These are phyloP conservation scores for Pseudopyricularia javanii DNA, from an alignment of 2,329 filamentous ascomycete species.

Conservation along the genomic window DNA sequence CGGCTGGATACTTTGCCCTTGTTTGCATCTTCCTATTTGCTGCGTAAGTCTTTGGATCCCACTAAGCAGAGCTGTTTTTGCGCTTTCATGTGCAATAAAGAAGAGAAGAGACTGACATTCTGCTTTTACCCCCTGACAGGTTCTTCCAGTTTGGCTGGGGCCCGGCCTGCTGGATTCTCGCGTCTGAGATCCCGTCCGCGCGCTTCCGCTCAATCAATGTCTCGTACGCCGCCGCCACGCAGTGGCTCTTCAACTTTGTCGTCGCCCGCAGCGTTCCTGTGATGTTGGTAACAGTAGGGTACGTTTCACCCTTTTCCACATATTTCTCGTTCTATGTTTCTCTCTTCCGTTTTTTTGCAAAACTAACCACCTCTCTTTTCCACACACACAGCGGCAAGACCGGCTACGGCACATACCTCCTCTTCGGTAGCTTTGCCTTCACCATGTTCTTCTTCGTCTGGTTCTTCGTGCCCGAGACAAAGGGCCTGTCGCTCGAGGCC, in stretches of 20 bases:
- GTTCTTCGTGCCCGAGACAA: slow-evolving; percentile 54
- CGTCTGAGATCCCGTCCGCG: slow-evolving; percentile 48
- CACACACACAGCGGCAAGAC: slow-evolving; percentile 5
- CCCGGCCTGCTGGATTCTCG: slow-evolving; percentile 47
- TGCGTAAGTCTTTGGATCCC: slow-evolving; percentile 6
- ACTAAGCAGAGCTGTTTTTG: too few species aligned
- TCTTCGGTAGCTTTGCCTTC: slow-evolving; percentile 53
- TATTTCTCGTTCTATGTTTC: neutral
- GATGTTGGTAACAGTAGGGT: slow-evolving; percentile 35
- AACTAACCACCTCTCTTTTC: neutral
- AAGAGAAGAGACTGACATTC: neutral
- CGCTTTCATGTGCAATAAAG: neutral
- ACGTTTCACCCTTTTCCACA: neutral
- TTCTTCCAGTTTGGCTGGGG: slow-evolving; percentile 52
- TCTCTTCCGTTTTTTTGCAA: neutral
- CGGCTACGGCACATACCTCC: slow-evolving; percentile 41
- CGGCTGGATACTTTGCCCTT: slow-evolving; percentile 51
- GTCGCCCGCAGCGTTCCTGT: slow-evolving; percentile 50
- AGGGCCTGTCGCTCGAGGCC: slow-evolving; percentile 28
- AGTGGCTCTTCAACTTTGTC: slow-evolving; percentile 61
- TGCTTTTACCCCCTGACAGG: slow-evolving; percentile 1
- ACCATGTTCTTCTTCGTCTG: slow-evolving; percentile 50
- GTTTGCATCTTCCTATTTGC: slow-evolving; percentile 56
- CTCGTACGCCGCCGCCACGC: slow-evolving; percentile 49
- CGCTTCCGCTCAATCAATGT: slow-evolving; percentile 52